Conservation (phyloP, 1,284 basidiomycete genomes). For the Microbotryum scabiosae region DNA sequence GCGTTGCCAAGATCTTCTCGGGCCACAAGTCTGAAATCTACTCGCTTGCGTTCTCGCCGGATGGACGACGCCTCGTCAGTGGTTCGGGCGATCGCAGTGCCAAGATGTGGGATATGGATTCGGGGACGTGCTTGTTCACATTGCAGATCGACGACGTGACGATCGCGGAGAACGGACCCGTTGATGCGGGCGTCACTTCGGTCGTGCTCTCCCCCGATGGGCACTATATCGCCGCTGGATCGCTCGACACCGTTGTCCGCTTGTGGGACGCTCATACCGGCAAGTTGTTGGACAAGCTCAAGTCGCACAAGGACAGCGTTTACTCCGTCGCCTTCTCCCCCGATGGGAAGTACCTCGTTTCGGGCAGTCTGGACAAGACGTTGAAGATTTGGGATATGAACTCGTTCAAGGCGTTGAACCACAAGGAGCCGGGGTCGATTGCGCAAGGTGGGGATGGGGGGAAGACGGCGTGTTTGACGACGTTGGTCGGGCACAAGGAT, state of each 20-base stretch:
- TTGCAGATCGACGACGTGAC: conserved; percentile 46
- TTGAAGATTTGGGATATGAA: conserved; percentile 78
- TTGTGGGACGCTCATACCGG: conserved; percentile 76
- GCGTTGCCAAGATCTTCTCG: conserved; percentile 62
- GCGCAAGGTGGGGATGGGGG: conserved; percentile 22
- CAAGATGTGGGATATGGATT: conserved; percentile 76
- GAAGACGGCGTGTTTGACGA: conserved; percentile 57
- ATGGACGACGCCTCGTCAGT: conserved; percentile 74
- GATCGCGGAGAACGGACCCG: conserved; percentile 46
- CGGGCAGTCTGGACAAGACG: conserved; percentile 76
- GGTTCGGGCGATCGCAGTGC: conserved; percentile 83
- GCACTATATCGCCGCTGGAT: conserved; percentile 69
- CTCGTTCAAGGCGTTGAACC: conserved; percentile 42
- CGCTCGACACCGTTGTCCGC: conserved; percentile 71
- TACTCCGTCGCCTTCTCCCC: conserved; percentile 80
- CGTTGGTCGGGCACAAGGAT: conserved; percentile 78
- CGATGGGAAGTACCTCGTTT: conserved; percentile 65
- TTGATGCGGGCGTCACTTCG: conserved; percentile 68
- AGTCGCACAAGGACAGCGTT: conserved; percentile 73
- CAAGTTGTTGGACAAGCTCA: conserved; percentile 60
- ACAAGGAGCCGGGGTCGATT: conserved; percentile 34
- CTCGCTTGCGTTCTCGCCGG: conserved; percentile 73
- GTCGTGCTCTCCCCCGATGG: conserved; percentile 76
- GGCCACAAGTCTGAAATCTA: conserved; percentile 88
- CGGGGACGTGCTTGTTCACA: conserved; percentile 48